Evolutionary conservation across 305 asterid genomes (phyloP), one percentile per base, ranked within the genome.

Genomic region (Solanum hybrid): DNA sequence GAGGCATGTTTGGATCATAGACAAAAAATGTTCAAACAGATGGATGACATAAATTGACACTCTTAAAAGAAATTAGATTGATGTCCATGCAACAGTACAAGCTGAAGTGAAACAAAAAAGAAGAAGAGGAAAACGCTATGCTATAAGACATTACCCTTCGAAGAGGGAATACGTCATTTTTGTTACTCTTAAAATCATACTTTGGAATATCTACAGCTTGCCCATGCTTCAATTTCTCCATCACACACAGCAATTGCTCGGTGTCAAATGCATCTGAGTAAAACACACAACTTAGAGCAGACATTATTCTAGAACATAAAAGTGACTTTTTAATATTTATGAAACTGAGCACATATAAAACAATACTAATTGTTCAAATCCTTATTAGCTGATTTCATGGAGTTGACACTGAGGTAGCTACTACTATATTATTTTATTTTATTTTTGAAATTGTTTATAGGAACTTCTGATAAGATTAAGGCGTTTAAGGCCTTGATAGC

Each of bases 171-270:
- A 92, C 91, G 51, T 94, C 95, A 80, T 92, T 96, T 93, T 95
- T 95, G 91, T 95, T 97, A 92, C 95, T 97, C 95, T 94, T 97
- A 95, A 93, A 96, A 94, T 98, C 99, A 92, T 97, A 97, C 93
- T 93, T 97, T 79, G 98, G 98, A 92, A 97, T 94, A 92, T 98
- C 98, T 87, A 97, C 98, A 68, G 99, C 97, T 88, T 94, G 95
- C 51, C 96, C 97, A 90, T 92, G 95, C 93, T 94, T 98, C 92
- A 98, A 85, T 89, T 94, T 94, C 91, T 97, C 98, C 99, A 98
- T 91, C 89, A 90, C 91, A 88, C 89, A 41, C 92, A 98, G 92
- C 89, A 98, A 92, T 70, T 94, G 92, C 75, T 97, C 97, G 0
- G 96, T 96, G 94, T 97, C 94, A 79, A 98, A 98, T 81, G 99